These are phyloP conservation scores for Fusarium brachygibbosum DNA, from an alignment of 2,329 filamentous ascomycete genomes.

Conservation along the genomic window DNA sequence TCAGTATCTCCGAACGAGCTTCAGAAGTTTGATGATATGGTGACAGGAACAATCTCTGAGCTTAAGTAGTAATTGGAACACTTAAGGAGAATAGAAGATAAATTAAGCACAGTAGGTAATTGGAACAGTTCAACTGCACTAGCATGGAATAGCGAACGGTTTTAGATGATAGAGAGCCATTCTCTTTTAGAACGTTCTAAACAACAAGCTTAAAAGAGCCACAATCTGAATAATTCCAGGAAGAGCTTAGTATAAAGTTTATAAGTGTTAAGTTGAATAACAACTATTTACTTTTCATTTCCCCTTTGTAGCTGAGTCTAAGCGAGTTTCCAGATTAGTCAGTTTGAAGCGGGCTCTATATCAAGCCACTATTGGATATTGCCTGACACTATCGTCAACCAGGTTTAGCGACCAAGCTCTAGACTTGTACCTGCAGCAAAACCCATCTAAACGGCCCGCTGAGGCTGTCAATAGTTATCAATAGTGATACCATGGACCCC, in stretches of 20 bases:
- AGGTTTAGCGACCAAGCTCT: background rate
- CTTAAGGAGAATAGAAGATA: too few species aligned
- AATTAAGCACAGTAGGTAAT: too few species aligned
- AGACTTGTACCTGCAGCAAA: background rate
- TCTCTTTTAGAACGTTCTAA: too few species aligned
- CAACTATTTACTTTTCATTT: background rate
- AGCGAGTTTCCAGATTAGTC: background rate
- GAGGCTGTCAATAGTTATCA: background rate
- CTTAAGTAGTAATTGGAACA: rapidly evolving
- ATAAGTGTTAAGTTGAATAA: background rate
- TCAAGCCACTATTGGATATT: background rate
- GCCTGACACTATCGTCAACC: background rate
- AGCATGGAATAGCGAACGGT: too few species aligned
- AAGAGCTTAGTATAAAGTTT: background rate
- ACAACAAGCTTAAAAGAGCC: background rate
- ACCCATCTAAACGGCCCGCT: background rate
- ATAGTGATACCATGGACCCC: background rate
- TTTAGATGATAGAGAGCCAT: too few species aligned
- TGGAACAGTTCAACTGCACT: too few species aligned
- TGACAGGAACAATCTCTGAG: rapidly evolving
- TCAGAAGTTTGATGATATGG: background rate
- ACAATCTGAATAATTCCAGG: background rate
- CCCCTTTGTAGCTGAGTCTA: background rate
- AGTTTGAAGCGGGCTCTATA: background rate
- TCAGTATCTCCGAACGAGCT: background rate